Conservation (phyloP, 2,329 filamentous ascomycete genomes). For the Grosmannia penicillata region DNA sequence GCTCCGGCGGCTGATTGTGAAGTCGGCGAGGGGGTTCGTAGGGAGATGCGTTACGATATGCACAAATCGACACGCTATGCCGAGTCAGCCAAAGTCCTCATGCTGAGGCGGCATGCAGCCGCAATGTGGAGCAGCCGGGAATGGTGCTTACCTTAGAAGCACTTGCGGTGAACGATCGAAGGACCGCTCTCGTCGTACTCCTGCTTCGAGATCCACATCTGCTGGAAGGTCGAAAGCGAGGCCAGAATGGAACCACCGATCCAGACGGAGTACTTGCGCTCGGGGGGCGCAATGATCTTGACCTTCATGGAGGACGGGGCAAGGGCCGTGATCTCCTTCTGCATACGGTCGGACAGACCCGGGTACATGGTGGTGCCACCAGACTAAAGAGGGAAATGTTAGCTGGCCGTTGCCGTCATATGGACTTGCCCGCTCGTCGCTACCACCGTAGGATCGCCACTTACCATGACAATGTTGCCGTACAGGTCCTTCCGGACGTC, state of each 20-base stretch:
- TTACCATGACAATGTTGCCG: constrained; percentile 99
- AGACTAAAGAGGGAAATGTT: constrained; percentile 57
- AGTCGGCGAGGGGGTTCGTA: constrained; percentile 23
- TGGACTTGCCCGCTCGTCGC: not conserved
- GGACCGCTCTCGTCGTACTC: constrained; percentile 99
- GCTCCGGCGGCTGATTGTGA: constrained; percentile 27
- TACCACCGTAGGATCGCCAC: constrained; percentile 20
- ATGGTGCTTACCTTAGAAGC: constrained; percentile 71
- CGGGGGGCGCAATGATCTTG: constrained; percentile 99
- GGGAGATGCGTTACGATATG: not conserved
- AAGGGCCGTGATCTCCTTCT: constrained; percentile 99
- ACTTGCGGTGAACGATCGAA: constrained; percentile 99
- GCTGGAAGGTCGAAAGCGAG: constrained; percentile 99
- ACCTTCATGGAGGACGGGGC: constrained; percentile 99
- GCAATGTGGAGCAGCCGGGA: no score
- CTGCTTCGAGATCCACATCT: constrained; percentile 99
- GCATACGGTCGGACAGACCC: constrained; percentile 99
- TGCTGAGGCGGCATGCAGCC: no score
- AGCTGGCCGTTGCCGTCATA: constrained; percentile 12
- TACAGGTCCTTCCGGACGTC: constrained; percentile 99
- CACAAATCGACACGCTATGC: not conserved
- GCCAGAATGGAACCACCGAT: constrained; percentile 99
- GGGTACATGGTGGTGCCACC: constrained; percentile 99
- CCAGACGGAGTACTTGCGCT: constrained; percentile 99
- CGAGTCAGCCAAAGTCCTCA: not conserved